These are phyloP conservation scores for Colletotrichum horii DNA, from an alignment of 2,329 filamentous ascomycete species.

Conservation along the genomic window DNA sequence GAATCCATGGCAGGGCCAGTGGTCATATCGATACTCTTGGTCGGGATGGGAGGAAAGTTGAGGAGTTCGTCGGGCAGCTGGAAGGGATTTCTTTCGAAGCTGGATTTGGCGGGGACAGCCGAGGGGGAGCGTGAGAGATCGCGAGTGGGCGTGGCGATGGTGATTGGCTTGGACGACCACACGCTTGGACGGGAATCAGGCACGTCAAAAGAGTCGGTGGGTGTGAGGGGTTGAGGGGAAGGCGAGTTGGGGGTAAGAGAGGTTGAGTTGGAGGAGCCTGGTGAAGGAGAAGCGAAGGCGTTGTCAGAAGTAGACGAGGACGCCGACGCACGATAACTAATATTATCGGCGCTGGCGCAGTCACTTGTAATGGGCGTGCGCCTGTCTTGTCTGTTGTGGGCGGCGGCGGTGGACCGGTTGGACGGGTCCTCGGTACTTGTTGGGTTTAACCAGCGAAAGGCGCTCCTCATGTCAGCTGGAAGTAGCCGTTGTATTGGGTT, in stretches of 20 bases:
- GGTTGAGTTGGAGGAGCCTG: constrained; percentile 34
- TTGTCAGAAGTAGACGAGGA: constrained; percentile 22
- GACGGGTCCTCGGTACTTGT: constrained; percentile 27
- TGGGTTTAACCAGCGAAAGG: constrained; percentile 24
- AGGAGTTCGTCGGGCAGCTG: constrained; percentile 29
- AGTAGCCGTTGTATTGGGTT: constrained; percentile 21
- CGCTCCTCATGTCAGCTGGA: constrained; percentile 25
- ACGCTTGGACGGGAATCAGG: constrained; percentile 22
- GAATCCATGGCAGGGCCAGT: constrained; percentile 64
- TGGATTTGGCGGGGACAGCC: constrained; percentile 28
- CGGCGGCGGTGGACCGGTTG: constrained; percentile 25
- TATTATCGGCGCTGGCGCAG: constrained; percentile 34
- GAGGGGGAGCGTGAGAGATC: constrained; percentile 27
- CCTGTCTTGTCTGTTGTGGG: constrained; percentile 20
- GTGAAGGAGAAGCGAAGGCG: constrained; percentile 29
- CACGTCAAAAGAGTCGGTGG: constrained; percentile 35
- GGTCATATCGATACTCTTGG: constrained; percentile 55
- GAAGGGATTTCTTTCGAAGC: constrained; percentile 27
- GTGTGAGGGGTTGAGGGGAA: constrained; percentile 50
- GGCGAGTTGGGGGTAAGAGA: constrained; percentile 42
- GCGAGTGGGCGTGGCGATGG: constrained; percentile 31
- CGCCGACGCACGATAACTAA: constrained; percentile 41
- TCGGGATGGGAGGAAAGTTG: constrained; percentile 27
- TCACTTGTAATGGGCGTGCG: constrained; percentile 15
- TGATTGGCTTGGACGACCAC: constrained; percentile 40